Conservation (phyloP, 2,329 filamentous ascomycete genomes). For the Pseudonectria buxi region DNA sequence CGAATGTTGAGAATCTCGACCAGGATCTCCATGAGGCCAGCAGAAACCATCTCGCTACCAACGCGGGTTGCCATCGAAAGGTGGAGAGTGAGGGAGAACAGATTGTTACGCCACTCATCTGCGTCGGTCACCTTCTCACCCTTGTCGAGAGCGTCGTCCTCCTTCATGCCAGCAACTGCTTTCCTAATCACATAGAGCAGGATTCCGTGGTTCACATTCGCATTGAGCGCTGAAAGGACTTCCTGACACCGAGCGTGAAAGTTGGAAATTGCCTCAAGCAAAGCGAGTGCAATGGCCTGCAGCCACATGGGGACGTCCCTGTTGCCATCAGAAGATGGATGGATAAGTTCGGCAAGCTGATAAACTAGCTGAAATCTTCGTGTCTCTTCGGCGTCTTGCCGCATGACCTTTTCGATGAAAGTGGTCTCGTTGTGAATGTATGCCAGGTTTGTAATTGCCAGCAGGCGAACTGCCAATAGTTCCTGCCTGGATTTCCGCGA, state of each 20-base stretch:
- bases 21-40: conserved; percentile 82
- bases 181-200: conserved; percentile 90
- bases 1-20: conserved; percentile 82
- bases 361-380: conserved; percentile 83
- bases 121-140: conserved; percentile 57
- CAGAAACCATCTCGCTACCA: conserved; percentile 77
- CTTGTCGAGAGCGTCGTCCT: conserved; percentile 44
- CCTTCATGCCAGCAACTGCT: conserved; percentile 73
- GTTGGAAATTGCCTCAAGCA: conserved; percentile 79
- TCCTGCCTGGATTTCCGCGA: conserved; percentile 63
- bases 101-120: conserved; percentile 83
- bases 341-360: conserved; percentile 86
- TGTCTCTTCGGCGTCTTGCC: conserved; percentile 83
- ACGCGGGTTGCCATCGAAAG: conserved; percentile 69
- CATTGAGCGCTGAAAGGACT: conserved; percentile 83
- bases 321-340: conserved; percentile 67
- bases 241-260: conserved; percentile 72
- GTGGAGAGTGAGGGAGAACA: conserved; percentile 82
- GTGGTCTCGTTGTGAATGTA: conserved; percentile 77
- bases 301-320: conserved; percentile 64
- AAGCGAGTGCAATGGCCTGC: conserved; percentile 73
- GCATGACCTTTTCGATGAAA: conserved; percentile 82
- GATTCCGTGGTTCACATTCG: conserved; percentile 93
- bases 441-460: conserved; percentile 85
- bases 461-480: conserved; percentile 70